Percentiles rank a stretch among this genome's conserved stretches.
Evolutionary conservation across 305 asterid genomes (phyloP).

Genomic region (Fraxinus floribunda): DNA sequence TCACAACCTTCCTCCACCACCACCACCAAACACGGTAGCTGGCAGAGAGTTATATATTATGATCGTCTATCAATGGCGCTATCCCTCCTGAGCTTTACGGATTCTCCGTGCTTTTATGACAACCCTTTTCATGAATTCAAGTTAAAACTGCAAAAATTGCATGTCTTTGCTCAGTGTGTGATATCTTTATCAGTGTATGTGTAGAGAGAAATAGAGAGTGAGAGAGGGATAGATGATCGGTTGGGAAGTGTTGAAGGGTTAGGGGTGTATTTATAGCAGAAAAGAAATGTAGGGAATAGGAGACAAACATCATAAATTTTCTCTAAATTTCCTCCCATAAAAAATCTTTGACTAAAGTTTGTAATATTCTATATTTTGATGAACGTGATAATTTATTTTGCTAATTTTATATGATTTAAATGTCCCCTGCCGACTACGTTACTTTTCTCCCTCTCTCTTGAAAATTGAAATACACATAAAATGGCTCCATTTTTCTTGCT

Average conservation of each 20-base stretch:
- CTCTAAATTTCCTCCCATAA: neutral
- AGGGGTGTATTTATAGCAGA: neutral
- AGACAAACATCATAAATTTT: neutral
- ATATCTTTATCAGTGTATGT: neutral
- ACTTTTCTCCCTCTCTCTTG: neutral
- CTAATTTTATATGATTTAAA: neutral
- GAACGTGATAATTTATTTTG: neutral
- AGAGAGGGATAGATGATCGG: neutral
- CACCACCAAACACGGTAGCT: neutral
- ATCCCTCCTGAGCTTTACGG: slow-evolving; percentile 26
- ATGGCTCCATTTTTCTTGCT: neutral
- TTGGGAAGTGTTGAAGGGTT: neutral
- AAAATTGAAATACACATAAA: neutral
- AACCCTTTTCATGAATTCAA: neutral
- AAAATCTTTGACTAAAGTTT: neutral
- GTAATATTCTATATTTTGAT: neutral
- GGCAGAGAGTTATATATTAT: neutral
- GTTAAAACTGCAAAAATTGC: neutral
- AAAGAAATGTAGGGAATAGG: neutral
- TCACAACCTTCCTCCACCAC: neutral
- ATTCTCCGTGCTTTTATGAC: neutral
- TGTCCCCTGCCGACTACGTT: slow-evolving; percentile 5
- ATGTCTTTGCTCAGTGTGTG: neutral
- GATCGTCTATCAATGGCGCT: slow-evolving; percentile 6
- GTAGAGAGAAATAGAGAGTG: neutral